These are phyloP conservation scores for Mycena albidolilacea DNA, from an alignment of 768 basidiomycete genomes.

Conservation along the genomic window DNA sequence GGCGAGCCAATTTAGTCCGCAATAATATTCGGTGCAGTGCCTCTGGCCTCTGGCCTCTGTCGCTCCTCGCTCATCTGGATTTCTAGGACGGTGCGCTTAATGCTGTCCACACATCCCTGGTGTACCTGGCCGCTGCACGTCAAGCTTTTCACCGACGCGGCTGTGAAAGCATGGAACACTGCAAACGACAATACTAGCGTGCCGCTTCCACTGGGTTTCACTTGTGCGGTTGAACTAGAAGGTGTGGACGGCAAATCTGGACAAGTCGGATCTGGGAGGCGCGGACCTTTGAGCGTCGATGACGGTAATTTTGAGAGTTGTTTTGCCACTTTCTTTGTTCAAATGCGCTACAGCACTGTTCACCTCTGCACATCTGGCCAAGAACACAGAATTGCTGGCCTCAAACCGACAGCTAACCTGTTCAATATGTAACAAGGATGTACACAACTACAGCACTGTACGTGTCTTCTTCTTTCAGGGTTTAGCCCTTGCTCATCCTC, in stretches of 20 bases:
- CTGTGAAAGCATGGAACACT: conserved; percentile 67
- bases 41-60: conserved; percentile 16
- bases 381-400: conserved; percentile 60
- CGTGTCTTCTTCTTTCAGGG: conserved; percentile 37
- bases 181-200: conserved; percentile 42
- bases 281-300: conserved; percentile 68
- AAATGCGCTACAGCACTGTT: conserved; percentile 58
- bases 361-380: conserved; percentile 63
- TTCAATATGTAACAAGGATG: conserved; percentile 60
- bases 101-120: conserved; percentile 79
- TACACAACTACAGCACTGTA: conserved; percentile 61
- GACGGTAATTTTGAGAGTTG: conserved; percentile 61
- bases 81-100: conserved; percentile 69
- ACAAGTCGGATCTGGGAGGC: conserved; percentile 65
- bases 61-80: conserved; percentile 28
- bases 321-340: conserved; percentile 16
- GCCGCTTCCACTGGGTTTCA: conserved; percentile 67
- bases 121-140: conserved; percentile 81
- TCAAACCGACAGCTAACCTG: conserved; percentile 55
- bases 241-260: conserved; percentile 80
- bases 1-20: conserved; percentile 54
- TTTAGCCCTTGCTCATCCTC: conserved; percentile 19
- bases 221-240: conserved; percentile 68
- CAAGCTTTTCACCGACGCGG: conserved; percentile 80
- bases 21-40: conserved; percentile 64